Evolutionary conservation across 2,329 filamentous ascomycete genomes (phyloP), one percentile per base, ranked within the genome.

Genomic region (Fonsecaea pedrosoi): DNA sequence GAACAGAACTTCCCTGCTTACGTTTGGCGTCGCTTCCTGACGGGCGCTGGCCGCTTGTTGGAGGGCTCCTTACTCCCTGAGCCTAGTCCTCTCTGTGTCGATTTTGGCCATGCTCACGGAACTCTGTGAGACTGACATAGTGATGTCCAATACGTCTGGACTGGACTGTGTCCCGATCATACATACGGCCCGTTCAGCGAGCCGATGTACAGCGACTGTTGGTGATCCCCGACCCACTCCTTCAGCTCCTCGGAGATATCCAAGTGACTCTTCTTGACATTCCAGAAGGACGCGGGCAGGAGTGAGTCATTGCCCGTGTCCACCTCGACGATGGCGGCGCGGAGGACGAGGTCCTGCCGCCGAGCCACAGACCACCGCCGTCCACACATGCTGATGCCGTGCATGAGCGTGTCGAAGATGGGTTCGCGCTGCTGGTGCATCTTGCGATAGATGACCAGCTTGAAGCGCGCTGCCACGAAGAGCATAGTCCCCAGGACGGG

Each of bases 321-420:
- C 12, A 69, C 58, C 57, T 73, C 68, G 21, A 70, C 68, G 56
- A 72, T 66, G 10, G 69, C 72, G 4, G 71, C 70, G 42, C 72
- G 64, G 1, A 73, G 67, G 6, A 70, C 69, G 53, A 71, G 68
- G 35, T 73, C 71, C 48, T 69, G 55, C 21, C 71, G 54, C 13
- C 71, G 55, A 7, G 72, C 72, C 25, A 72, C 37, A 32, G 62
- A 63, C 72, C 72, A 73, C 25, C 72, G 68, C 13, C 72, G 64
- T 4, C 69, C 72, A 53, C 70, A 70, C 72, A 73, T 73, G 48
- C 70, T 72, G 63, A 73, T 65, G 2, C 63, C 70, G 60, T 73
- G 72, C 72, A 73, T 73, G 25, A 73, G 57, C 15, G 64, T 58
- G 60, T 73, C 72, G 54, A 73, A 73, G 34, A 66, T 60, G 8